Percentiles rank a stretch among this genome's conserved stretches.
Evolutionary conservation across 106 monocot genomes (phyloP).

Genomic region (Hemerocallis citrina): DNA sequence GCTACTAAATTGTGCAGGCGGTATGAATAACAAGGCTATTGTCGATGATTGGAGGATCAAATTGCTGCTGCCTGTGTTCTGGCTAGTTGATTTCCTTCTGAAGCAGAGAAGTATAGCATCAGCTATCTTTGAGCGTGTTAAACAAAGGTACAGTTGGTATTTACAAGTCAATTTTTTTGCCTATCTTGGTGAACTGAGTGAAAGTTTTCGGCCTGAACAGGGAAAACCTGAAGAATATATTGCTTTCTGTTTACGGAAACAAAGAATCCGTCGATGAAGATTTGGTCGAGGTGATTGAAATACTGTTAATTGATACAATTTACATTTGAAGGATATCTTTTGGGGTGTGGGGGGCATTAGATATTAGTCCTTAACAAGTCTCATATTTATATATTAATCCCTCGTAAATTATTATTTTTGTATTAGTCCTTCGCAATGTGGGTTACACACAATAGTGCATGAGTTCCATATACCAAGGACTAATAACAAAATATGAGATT

Average conservation of each 20-base stretch:
- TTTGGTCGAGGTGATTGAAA: conserved; percentile 61
- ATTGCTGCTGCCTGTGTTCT: conserved; percentile 66
- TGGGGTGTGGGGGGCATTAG: no score
- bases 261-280: conserved; percentile 92
- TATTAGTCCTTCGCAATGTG: no score
- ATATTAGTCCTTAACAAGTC: no score
- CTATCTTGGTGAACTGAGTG: not conserved
- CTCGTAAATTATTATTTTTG: no score
- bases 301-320: not conserved
- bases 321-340: no score
- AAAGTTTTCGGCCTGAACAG: conserved; percentile 26
- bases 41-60: conserved; percentile 99
- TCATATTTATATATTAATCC: not conserved
- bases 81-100: conserved; percentile 69
- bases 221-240: conserved; percentile 76
- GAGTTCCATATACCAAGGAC: not conserved
- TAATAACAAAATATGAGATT: no score
- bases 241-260: conserved; percentile 86
- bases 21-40: conserved; percentile 98
- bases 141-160: conserved; percentile 52
- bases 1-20: conserved; percentile 89
- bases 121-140: conserved; percentile 72
- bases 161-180: not conserved
- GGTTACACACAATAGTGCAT: no score
- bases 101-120: conserved; percentile 71